Base-by-base conservation (phyloP, 495 filamentous ascomycete genomes). In the Collariella sp. region DNA sequence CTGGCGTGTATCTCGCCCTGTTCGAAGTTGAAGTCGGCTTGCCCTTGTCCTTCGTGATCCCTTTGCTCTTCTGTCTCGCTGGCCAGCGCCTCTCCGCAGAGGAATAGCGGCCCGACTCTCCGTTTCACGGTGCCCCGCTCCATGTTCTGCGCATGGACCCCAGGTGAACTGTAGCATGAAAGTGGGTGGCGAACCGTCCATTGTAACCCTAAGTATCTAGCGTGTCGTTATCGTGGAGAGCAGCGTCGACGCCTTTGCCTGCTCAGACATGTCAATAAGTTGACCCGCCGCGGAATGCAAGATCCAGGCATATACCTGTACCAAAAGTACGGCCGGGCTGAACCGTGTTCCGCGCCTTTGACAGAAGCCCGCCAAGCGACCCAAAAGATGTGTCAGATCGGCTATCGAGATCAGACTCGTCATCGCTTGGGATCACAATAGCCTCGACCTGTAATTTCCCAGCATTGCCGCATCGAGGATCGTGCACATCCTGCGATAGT, bases 271-370 rank as follows among this genome's bases (percentile, higher is more conserved):
- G 47, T 58, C 43, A 60, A 49, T 31, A 47, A 50, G 20, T 55
- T 48, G 19, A 36, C 41, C 49, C 45, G 31, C 50, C 43, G n/a
- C 57, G 54, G 20, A 39, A 55, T 57, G 12, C 47, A 48, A 58
- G 46, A 58, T 40, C 26, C 15, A 58, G 55, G 50, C 46, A 57
- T 41, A 58, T 52, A 59, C 57, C 59, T 58, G 46, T 57, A 63
- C 35, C 34, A 46, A 50, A 38, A 57, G 57, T 41, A 57, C 56
- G 22, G 49, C 58, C 23, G 31, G 54, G 40, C 50, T 61, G 36
- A 48, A 51, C 54, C 38, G 46, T 50, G 35, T 56, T 50, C 39
- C 52, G 42, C 15, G 45, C 24, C 49, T 24, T 38, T 56, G n/a
- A 23, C 26, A 54, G 36, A 56, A 57, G 58, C 58, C 36, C 34